phyloP scores from a whole-genome alignment of 2,329 filamentous ascomycete genomes.

The Zasmidium citrigriseum region DNA sequence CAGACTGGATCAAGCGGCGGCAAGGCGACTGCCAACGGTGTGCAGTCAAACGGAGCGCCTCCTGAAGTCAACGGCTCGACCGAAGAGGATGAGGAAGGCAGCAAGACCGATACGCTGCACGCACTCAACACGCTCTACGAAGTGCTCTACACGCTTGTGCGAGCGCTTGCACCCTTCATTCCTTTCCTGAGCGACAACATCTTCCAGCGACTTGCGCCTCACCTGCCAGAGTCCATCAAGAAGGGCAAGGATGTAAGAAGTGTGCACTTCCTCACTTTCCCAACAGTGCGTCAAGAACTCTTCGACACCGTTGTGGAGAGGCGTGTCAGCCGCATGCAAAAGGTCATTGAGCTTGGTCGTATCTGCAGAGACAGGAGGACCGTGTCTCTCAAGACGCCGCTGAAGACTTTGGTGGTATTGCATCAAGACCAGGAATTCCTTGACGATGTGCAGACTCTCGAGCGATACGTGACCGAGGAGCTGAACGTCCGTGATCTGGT shows the following conservation, averaged over 20 bases:
- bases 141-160: slow-evolving; percentile 83
- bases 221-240: slow-evolving; percentile 72
- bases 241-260: slow-evolving; percentile 72
- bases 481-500: slow-evolving; percentile 86
- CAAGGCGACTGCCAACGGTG: slow-evolving; percentile 22
- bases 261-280: slow-evolving; percentile 90
- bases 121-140: slow-evolving; percentile 94
- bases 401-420: slow-evolving; percentile 87
- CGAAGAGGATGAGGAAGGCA: slow-evolving; percentile 63
- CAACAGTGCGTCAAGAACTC: slow-evolving; percentile 82
- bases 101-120: slow-evolving; percentile 77
- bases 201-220: slow-evolving; percentile 77
- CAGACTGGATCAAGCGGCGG: slow-evolving; percentile 23
- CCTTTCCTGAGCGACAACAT: slow-evolving; percentile 96
- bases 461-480: slow-evolving; percentile 89
- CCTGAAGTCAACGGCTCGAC: slow-evolving; percentile 15
- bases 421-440: slow-evolving; percentile 81
- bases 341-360: slow-evolving; percentile 87
- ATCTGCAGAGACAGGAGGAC: slow-evolving; percentile 82
- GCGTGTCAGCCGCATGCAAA: slow-evolving; percentile 87
- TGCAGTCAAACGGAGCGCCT: slow-evolving; percentile 18
- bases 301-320: slow-evolving; percentile 87
- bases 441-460: slow-evolving; percentile 79
- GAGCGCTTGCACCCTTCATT: slow-evolving; percentile 89
- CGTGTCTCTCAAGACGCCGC: slow-evolving; percentile 84